Percentiles rank a stretch among this genome's conserved stretches.
Evolutionary conservation across 2,329 filamentous ascomycete genomes (phyloP).

Genomic region (Aspergillus sp.): DNA sequence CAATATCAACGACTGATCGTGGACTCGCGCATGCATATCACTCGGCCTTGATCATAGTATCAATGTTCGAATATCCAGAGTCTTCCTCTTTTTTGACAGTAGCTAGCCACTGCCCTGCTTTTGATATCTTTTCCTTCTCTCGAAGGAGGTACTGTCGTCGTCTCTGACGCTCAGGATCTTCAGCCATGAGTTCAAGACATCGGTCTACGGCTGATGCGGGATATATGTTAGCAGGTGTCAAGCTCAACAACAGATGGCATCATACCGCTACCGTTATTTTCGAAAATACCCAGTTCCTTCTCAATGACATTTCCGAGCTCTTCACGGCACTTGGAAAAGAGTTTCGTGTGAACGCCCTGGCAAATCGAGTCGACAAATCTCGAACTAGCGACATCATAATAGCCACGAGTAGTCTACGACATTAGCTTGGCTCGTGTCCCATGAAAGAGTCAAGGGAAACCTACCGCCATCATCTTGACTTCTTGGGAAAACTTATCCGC

Average conservation of each 20-base stretch:
- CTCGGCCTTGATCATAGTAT: no score
- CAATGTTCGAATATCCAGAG: neutral
- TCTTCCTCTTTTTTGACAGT: slow-evolving; percentile 11
- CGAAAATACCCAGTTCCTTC: slow-evolving; percentile 21
- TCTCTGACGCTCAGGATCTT: slow-evolving; percentile 30
- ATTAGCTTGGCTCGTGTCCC: slow-evolving; percentile 7
- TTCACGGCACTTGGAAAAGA: slow-evolving; percentile 31
- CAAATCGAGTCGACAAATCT: slow-evolving; percentile 37
- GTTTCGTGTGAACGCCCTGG: slow-evolving; percentile 30
- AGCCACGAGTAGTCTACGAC: slow-evolving; percentile 28
- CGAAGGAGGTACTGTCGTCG: slow-evolving; percentile 24
- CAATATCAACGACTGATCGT: no score
- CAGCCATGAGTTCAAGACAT: slow-evolving; percentile 33
- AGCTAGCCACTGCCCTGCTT: slow-evolving; percentile 29
- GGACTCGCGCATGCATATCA: no score
- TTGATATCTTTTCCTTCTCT: slow-evolving; percentile 28
- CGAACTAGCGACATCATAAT: slow-evolving; percentile 35
- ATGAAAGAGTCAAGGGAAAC: slow-evolving; percentile 7
- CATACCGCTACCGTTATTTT: slow-evolving; percentile 23
- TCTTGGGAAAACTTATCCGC: slow-evolving; percentile 32
- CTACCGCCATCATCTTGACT: slow-evolving; percentile 39
- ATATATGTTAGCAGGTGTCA: neutral
- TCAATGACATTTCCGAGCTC: slow-evolving; percentile 27
- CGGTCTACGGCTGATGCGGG: slow-evolving; percentile 23
- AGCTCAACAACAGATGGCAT: neutral